Conservation (phyloP, 2,329 filamentous ascomycete genomes). For the Decorospora gaudefroyi region DNA sequence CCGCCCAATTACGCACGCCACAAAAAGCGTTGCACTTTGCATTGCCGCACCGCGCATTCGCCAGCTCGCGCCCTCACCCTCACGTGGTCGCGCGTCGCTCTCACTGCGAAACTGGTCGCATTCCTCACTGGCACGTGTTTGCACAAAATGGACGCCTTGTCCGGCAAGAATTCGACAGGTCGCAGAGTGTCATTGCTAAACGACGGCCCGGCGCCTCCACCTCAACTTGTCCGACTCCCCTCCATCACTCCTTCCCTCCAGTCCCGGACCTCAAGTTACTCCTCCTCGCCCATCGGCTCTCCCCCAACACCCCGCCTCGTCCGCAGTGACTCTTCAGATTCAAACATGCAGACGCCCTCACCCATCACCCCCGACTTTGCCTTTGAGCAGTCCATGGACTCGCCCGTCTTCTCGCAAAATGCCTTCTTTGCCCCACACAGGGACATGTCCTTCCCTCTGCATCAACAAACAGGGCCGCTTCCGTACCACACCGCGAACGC, state of each 20-base stretch:
- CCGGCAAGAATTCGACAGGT: slow-evolving; percentile 56
- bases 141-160: slow-evolving; percentile 51
- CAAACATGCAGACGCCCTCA: slow-evolving; percentile 51
- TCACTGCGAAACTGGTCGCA: slow-evolving; percentile 28
- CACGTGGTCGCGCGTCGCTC: slow-evolving; percentile 26
- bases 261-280: slow-evolving; percentile 52
- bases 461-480: slow-evolving; percentile 29
- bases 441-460: slow-evolving; percentile 27
- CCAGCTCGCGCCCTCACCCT: slow-evolving; percentile 12
- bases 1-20: not conserved
- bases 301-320: slow-evolving; percentile 54
- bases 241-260: slow-evolving; percentile 45
- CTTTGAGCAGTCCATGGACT: slow-evolving; percentile 37
- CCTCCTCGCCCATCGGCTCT: slow-evolving; percentile 53
- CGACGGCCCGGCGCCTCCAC: slow-evolving; percentile 48
- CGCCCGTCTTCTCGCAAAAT: slow-evolving; percentile 35
- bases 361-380: slow-evolving; percentile 53
- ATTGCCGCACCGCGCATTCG: not conserved
- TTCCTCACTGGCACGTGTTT: slow-evolving; percentile 40
- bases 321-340: slow-evolving; percentile 55
- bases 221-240: slow-evolving; percentile 40
- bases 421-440: slow-evolving; percentile 39
- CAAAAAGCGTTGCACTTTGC: not conserved
- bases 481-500: slow-evolving; percentile 29
- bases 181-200: slow-evolving; percentile 58